Conservation (phyloP, 306 rosid genomes). For the Cicer pinnatifidum region DNA sequence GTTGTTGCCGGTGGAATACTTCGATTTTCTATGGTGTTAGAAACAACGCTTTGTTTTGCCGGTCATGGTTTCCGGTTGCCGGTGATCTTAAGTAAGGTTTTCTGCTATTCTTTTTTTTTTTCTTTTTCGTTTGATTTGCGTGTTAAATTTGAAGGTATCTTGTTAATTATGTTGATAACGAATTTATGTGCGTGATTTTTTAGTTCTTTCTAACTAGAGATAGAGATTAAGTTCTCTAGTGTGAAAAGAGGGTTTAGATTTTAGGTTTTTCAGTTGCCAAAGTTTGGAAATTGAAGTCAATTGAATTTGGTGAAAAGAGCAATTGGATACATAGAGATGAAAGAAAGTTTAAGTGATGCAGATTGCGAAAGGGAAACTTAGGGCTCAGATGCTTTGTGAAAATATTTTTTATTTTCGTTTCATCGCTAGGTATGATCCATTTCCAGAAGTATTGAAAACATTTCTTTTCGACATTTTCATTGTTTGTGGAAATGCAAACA, state of each 20-base stretch:
- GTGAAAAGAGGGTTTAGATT: neutral
- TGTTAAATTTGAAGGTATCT: conserved; percentile 9
- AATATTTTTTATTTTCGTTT: too few species aligned
- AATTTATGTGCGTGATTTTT: neutral
- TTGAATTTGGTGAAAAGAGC: neutral
- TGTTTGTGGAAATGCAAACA: too few species aligned
- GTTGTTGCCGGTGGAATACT: conserved; percentile 59
- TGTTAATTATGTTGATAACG: neutral
- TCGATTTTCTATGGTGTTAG: conserved; percentile 70
- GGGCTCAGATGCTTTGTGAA: too few species aligned
- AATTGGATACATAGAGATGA: neutral
- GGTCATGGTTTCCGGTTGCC: conserved; percentile 80
- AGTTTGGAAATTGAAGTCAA: neutral
- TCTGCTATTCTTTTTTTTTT: neutral
- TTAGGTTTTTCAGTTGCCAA: neutral
- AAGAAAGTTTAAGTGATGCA: neutral
- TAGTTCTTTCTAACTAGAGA: neutral
- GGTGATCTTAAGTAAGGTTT: conserved; percentile 67
- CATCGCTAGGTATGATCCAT: too few species aligned
- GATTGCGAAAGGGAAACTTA: neutral
- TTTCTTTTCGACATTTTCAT: too few species aligned
- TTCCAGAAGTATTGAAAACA: too few species aligned
- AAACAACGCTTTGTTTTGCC: conserved; percentile 74
- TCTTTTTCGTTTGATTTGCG: conserved; percentile 3
- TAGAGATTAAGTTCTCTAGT: neutral